Base-by-base conservation (phyloP, 2,329 filamentous ascomycete species). In the Bipolaris sorokiniana region DNA sequence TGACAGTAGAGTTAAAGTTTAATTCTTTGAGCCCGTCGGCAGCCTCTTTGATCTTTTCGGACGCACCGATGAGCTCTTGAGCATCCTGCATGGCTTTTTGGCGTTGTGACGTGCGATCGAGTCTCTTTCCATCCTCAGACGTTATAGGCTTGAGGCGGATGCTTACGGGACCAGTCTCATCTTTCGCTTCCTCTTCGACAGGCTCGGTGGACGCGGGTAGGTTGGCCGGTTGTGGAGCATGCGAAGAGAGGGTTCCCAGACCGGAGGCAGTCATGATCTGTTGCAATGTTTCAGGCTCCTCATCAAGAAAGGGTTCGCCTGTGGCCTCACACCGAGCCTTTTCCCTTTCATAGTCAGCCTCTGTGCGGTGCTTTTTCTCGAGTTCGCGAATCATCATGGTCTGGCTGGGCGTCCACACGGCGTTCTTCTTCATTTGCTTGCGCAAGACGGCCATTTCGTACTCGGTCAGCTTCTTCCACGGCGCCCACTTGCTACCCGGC, bases 341-440 rank as follows among this genome's bases (percentile, higher is more conserved):
- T 6, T 88, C 88, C 42, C 81, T 81, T 41, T 81, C 78, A 59
- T 78, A 82, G 52, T 75, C 76, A 44, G 69, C 69, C 31, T 74
- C 66, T 26, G 80, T 81, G 49, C 91, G 87, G 1, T 88, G 88
- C 16, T 91, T 82, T 18, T 82, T 81, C 72, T 90, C 90, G 1
- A 95, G 83, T 75, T 94, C 90, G 28, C 90, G 83, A 15, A 89
- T 86, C 62, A 94, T 90, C 91, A 95, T 95, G 0, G 91, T 93
- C 66, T 91, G 89, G 61, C 90, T 93, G 0, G 91, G 91, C 2
- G 86, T 88, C 91, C 91, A 95, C 4, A 90, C 88, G 0, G 90
- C 89, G 69, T 95, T 95, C 82, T 95, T 95, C 83, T 95, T 95
- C 91, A 95, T 95, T 16, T 89, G 84, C 77, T 95, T 95, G 58